phyloP scores from a whole-genome alignment of 495 filamentous ascomycete genomes.

The Aspergillus steynii region DNA sequence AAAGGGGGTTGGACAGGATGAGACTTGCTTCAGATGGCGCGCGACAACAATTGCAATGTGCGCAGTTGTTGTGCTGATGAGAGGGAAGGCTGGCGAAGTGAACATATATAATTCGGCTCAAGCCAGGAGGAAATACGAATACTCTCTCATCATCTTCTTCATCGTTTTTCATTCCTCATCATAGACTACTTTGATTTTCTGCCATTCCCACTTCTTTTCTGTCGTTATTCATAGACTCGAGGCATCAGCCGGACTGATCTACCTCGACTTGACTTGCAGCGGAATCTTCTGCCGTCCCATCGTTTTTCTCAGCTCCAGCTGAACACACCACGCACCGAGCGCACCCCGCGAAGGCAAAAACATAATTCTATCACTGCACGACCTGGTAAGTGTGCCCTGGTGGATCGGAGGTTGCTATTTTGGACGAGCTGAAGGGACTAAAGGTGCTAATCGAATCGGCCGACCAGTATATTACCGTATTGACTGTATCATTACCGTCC shows the following conservation, averaged over 20 bases:
- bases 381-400: constrained; percentile 2
- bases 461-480: not conserved
- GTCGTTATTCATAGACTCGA: constrained; percentile 3
- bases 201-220: constrained; percentile 1
- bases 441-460: no score
- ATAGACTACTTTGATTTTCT: not conserved
- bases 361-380: no score
- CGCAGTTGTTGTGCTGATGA: not conserved
- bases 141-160: not conserved
- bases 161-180: not conserved
- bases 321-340: no score
- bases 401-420: constrained; percentile 15
- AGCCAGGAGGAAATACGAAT: constrained; percentile 3
- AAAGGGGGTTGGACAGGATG: constrained; percentile 3
- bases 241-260: constrained; percentile 5
- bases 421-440: constrained; percentile 7
- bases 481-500: constrained; percentile 12
- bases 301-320: no score
- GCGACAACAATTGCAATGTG: constrained; percentile 11
- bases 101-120: not conserved
- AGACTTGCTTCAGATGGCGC: constrained; percentile 16
- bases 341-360: no score
- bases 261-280: no score
- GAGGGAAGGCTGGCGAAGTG: no score
- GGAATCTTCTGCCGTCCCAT: no score